Base-by-base conservation (phyloP, 176 grass and related monocot genomes). In the Calamus simplicifolius region DNA sequence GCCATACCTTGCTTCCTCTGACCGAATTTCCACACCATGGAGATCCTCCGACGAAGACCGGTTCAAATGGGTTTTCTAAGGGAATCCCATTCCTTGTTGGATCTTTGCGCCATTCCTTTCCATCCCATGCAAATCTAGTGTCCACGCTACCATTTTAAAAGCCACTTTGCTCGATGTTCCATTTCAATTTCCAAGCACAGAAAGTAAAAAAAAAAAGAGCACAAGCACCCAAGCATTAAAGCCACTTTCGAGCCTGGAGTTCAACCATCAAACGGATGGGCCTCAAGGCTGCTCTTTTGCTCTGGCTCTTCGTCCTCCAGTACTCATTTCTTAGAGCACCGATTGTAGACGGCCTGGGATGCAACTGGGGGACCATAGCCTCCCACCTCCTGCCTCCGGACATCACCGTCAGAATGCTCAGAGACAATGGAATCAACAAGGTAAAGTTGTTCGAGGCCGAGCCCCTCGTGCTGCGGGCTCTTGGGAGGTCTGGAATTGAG, bases 391-490 rank as follows among this genome's bases (percentile, higher is more conserved):
- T 98, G 2, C 93, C 84, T 2, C 77, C 80, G 4, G 84, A 98
- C 49, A 6, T 92, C 29, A 85, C 79, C 0, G 88, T 98, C 21
- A 71, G 76, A 6, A 73, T 98, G 8, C 75, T 98, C 51, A 59
- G 18, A 5, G 93, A 92, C 80, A 98, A 95, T 52, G 85, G 85
- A 23, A 82, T 88, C 71, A 61, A 67, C 68, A 85, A 82, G 70
- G 85, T 82, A 5, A 98, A 98, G 81, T 70, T 98, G 8, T 98
- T 98, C 63, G 93, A 98, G 79, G 84, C 93, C 6, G 87, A 92
- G 19, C 18, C 65, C 1, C 2, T 3, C 0, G 87, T 81, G 43
- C 72, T 98, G 15, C 66, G 69, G 0, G 93, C 84, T 18, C 81
- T 98, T 1, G 93, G 88, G 1, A 70, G 85, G 71, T 81, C 93